Base-by-base conservation (phyloP, 2,329 filamentous ascomycete genomes). In the Scedosporium minutisporum region DNA sequence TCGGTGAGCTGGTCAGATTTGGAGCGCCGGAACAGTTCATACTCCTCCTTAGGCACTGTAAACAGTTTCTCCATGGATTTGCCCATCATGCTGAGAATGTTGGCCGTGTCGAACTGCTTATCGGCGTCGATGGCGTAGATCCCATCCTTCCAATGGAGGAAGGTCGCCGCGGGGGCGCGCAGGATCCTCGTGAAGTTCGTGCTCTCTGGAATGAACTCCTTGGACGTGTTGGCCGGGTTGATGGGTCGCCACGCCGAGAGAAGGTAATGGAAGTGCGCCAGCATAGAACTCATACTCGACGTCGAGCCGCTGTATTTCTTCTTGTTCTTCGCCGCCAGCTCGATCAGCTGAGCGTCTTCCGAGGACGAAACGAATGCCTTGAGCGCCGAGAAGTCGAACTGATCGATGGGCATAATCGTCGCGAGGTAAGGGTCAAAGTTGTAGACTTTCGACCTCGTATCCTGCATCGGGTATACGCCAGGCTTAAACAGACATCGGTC, bases 351-450 rank as follows among this genome's bases (percentile, higher is more conserved):
- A 5, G 77, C 74, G 71, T 99, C 95, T 71, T 90, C 87, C 9
- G 93, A 97, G 0, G 95, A 97, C 0, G 93, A 97, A 66, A 96
- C 86, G 73, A 96, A 99, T 65, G 87, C 82, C 72, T 90, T 91
- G 62, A 99, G 75, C 3, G 91, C 87, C 63, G 90, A 83, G 73
- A 96, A 99, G 70, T 99, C 91, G 70, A 99, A 99, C 70, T 99
- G 91, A 2, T 84, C 79, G 16, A 95, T 87, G 1, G 95, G 93
- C 91, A 97, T 97, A 68, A 99, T 96, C 61, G 86, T 87, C 64
- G 92, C 86, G 21, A 99, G 82, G 70, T 97, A 97, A 0, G 96
- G 95, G 71, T 99, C 93, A 69, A 99, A 99, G 72, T 99, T 99
- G 81, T 87, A 99, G 6, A 97, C 91, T 18, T 87, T 83, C 46